These are phyloP conservation scores for Fistulinella cinereoalba DNA, from an alignment of 1,284 basidiomycete genomes.

Conservation along the genomic window DNA sequence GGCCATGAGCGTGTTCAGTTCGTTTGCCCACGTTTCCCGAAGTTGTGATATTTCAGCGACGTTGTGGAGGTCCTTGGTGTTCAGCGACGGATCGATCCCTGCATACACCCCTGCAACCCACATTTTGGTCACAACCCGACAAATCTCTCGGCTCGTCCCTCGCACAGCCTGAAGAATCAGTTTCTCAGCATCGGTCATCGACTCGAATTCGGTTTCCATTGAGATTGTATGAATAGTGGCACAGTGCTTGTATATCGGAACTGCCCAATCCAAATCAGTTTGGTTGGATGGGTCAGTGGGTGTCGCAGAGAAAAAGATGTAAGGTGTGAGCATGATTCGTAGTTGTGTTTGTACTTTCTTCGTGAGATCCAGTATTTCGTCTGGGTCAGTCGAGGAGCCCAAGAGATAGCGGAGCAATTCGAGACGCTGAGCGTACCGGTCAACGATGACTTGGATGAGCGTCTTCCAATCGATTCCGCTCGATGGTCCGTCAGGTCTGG, in stretches of 20 bases:
- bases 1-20: conserved; percentile 33
- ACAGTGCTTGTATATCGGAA: conserved; percentile 30
- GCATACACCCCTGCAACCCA: too few relatives aligned
- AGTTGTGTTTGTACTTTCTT: conserved; percentile 25
- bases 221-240: conserved; percentile 36
- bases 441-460: conserved; percentile 40
- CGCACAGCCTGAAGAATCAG: conserved; percentile 36
- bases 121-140: conserved; percentile 42
- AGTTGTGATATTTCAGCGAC: conserved; percentile 4
- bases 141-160: conserved; percentile 43
- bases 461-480: conserved; percentile 46
- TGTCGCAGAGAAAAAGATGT: conserved; percentile 10
- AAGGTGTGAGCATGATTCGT: conserved; percentile 23
- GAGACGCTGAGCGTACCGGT: conserved; percentile 43
- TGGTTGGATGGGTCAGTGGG: conserved; percentile 2
- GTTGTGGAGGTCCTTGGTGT: background rate
- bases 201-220: conserved; percentile 15
- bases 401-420: conserved; percentile 40
- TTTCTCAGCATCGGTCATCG: conserved; percentile 37
- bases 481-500: conserved; percentile 4
- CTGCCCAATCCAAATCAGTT: conserved; percentile 22
- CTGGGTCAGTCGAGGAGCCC: conserved; percentile 10
- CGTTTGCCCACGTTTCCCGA: conserved; percentile 23
- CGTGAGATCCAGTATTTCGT: conserved; percentile 11
- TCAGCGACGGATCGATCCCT: too few relatives aligned